phyloP scores from a whole-genome alignment of 257 asterid species.

The Petunia axillaris region DNA sequence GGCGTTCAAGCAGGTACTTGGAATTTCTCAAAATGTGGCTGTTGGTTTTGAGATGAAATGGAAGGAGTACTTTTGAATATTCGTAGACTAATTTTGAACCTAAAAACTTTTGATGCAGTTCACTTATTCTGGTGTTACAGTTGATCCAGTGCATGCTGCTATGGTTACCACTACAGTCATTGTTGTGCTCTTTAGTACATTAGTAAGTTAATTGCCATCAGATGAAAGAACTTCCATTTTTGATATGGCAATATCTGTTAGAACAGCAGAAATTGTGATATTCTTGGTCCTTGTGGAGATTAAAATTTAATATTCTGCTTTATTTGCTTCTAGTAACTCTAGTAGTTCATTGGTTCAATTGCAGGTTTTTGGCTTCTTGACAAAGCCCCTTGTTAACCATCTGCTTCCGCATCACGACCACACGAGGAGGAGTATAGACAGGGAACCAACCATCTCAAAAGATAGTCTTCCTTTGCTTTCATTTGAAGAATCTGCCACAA shows the following conservation, averaged over 20 bases:
- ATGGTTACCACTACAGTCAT: conserved; percentile 71
- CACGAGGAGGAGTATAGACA: conserved; percentile 40
- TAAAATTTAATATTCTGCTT: neutral
- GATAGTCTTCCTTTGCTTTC: conserved; percentile 87
- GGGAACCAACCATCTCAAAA: conserved; percentile 64
- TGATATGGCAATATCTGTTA: neutral
- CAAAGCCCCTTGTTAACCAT: conserved; percentile 68
- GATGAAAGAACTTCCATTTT: neutral
- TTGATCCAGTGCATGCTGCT: conserved; percentile 65
- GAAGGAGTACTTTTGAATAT: neutral
- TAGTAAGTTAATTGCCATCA: conserved; percentile 49
- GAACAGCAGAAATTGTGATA: neutral
- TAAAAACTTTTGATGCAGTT: conserved; percentile 49
- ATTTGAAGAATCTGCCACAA: conserved; percentile 76
- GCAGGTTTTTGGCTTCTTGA: conserved; percentile 88
- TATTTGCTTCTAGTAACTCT: neutral
- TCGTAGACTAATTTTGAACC: neutral
- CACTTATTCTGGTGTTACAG: conserved; percentile 70
- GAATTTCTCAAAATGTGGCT: neutral
- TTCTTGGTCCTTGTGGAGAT: neutral
- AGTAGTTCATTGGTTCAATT: neutral
- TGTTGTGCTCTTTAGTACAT: conserved; percentile 78
- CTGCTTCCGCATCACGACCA: conserved; percentile 57
- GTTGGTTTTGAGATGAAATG: neutral
- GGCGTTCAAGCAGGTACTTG: conserved; percentile 87